Base-by-base conservation (phyloP, 257 asterid species). In the Nicotiana tomentosiformis region DNA sequence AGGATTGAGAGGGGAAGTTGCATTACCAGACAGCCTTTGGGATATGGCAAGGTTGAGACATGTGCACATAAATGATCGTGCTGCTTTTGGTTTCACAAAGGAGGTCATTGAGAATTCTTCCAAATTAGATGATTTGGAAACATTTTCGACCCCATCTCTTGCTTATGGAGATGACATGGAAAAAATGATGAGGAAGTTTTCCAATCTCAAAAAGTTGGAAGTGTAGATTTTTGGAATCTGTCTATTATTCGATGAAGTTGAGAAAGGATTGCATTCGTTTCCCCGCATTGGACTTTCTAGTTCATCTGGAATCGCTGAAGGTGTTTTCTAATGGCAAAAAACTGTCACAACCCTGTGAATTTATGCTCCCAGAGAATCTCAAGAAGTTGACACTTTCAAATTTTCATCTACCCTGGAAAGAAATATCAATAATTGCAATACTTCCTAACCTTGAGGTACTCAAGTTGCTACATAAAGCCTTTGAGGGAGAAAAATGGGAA, bases 11-110 rank as follows among this genome's bases (percentile, higher is more conserved):
- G 61, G 57, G 9, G 69, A 30, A 53, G 29, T 84, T 0, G 2
- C 6, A 18, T 1, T 85, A 14, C 87, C 85, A 2, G 7, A 67
- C 12, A 14, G 43, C 4, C n/a, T 82, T 55, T 82, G 57, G 80
- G 10, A 39, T 57, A 66, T 85, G 81, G 26, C 15, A 49, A 82
- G 26, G 58, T 67, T 85, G 58, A 76, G 87, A 80, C 85, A 82
- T 67, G n/a, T 85, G 51, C 83, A 77, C 30, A 58, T 82, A 10
- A 37, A 30, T 69, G 9, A n/a, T 20, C 46, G 32, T 7, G 65
- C 65, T 2, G 20, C 12, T 58, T 58, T 58, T 58, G 2, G 5
- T 58, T n/a, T 57, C 77, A 33, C 12, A 43, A 10, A 11, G 23
- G 12, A 23, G 30, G 14, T 10, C 35, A 23, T 23, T 23, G 33